Conservation (phyloP, 1,284 basidiomycete genomes). For the Papiliotrema flavescens region DNA sequence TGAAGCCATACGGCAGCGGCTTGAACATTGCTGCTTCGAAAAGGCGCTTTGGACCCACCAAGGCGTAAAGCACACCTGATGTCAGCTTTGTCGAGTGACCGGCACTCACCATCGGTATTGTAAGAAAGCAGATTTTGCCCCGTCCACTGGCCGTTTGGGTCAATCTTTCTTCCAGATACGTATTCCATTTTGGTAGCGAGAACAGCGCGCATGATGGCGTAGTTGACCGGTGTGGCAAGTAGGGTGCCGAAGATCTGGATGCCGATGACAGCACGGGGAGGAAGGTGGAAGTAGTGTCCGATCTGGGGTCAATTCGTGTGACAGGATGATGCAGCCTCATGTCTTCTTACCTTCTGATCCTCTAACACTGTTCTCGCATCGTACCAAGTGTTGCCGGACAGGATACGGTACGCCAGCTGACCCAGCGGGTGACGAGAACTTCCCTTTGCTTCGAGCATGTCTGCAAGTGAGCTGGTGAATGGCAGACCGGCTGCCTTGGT, state of each 20-base stretch:
- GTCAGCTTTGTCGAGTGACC: background rate
- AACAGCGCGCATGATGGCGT: slow-evolving; percentile 17
- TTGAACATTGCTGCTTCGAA: slow-evolving; percentile 13
- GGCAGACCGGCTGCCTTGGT: background rate
- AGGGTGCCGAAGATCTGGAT: slow-evolving; percentile 17
- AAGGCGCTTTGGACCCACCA: slow-evolving; percentile 20
- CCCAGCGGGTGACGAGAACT: slow-evolving; percentile 20
- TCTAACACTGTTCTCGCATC: slow-evolving; percentile 17
- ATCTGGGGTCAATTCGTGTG: slow-evolving; percentile 6
- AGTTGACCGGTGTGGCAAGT: slow-evolving; percentile 15
- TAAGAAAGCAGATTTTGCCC: slow-evolving; percentile 16
- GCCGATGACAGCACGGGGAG: slow-evolving; percentile 9
- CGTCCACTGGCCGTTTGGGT: slow-evolving; percentile 15
- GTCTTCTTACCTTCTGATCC: slow-evolving; percentile 23
- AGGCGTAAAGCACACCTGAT: slow-evolving; percentile 15
- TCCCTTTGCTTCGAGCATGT: slow-evolving; percentile 17
- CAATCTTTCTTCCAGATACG: slow-evolving; percentile 8
- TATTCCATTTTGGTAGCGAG: slow-evolving; percentile 15
- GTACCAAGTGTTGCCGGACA: slow-evolving; percentile 22
- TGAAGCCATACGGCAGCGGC: slow-evolving; percentile 16
- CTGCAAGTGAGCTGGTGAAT: background rate
- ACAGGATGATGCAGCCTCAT: no score
- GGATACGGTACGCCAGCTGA: slow-evolving; percentile 20
- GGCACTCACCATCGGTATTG: slow-evolving; percentile 11
- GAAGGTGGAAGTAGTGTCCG: slow-evolving; percentile 18